Evolutionary conservation across 2,329 filamentous ascomycete species (phyloP).

Genomic region (Fusarium transvaalense): DNA sequence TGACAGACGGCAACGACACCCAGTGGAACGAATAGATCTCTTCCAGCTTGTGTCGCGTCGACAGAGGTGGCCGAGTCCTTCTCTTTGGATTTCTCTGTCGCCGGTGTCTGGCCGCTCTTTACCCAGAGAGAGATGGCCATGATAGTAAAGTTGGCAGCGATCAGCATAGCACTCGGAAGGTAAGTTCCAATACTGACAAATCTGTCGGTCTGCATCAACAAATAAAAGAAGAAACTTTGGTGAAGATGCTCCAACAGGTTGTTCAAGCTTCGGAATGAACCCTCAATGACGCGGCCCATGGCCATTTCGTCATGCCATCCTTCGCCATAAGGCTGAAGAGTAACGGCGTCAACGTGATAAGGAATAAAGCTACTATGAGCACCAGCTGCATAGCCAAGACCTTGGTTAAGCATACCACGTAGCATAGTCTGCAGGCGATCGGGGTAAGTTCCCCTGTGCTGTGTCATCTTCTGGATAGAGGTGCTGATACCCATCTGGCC

Average conservation of each 20-base stretch:
- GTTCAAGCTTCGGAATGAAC: conserved; percentile 92
- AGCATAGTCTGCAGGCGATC: conserved; percentile 90
- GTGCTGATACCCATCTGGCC: conserved; percentile 93
- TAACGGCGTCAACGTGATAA: conserved; percentile 97
- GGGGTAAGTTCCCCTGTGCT: conserved; percentile 81
- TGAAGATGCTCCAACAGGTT: conserved; percentile 97
- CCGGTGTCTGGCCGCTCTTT: conserved; percentile 75
- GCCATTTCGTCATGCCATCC: conserved; percentile 99
- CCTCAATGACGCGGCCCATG: conserved; percentile 89
- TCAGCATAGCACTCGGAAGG: conserved; percentile 95
- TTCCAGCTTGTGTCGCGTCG: conserved; percentile 57
- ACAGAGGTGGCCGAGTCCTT: conserved; percentile 50
- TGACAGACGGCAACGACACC: conserved; percentile 79
- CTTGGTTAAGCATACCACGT: conserved; percentile 92
- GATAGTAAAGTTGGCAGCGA: conserved; percentile 94
- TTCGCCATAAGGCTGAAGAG: conserved; percentile 87
- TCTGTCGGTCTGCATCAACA: conserved; percentile 89
- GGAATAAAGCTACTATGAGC: conserved; percentile 97
- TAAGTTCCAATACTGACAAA: conserved; percentile 99
- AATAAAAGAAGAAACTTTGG: conserved; percentile 99
- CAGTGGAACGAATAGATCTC: conserved; percentile 79
- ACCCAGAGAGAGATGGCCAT: conserved; percentile 97
- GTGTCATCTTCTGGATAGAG: conserved; percentile 88
- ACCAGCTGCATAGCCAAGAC: conserved; percentile 87
- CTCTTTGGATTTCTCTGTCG: conserved; percentile 47